Evolutionary conservation across 2,329 filamentous ascomycete species (phyloP), one percentile per base, ranked within the genome.

Genomic region (Tolypocladium pustulatum): DNA sequence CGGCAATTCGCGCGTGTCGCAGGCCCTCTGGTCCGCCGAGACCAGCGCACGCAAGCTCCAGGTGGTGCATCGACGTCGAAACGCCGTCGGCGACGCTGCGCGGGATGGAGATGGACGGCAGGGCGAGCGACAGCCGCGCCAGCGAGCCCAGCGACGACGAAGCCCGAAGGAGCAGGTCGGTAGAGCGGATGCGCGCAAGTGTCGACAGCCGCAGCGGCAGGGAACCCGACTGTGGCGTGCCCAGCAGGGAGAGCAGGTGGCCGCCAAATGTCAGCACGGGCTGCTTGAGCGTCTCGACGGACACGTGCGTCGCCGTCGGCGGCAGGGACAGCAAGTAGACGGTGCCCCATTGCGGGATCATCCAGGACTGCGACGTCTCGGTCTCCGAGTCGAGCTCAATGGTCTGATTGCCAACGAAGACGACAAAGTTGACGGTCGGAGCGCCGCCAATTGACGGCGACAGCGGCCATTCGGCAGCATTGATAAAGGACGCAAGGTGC

Each of bases 401-500:
- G 12, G 86, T 91, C 60, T 88, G 83, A 59, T 90, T 85, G 7
- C 92, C 91, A 9, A 95, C 85, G 68, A 94, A 99, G 34, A 97
- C 81, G 59, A 97, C 86, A 70, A 99, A 97, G 73, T 99, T 97
- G 68, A 99, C 86, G 0, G 94, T 99, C 1, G 94, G 94, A 0
- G 93, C 93, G 22, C 85, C 86, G 49, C 92, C 94, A 64, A 99
- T 97, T 59, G 91, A 96, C 0, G 93, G 93, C 62, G 89, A 96
- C 3, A 99, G 75, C 0, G 94, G 94, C 94, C 94, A 99, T 75
- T 99, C 94, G 2, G 94, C 94, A 2, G 93, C 92, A 68, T 99
- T 99, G 73, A 99, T 91, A 68, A 99, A 99, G 1, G 90, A 92
- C 41, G 90, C 91, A 1, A 99, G 80, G 66, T 96, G 91, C 65